These are phyloP conservation scores for Candida adriatica DNA, from an alignment of 805 yeast species.

Conservation along the genomic window DNA sequence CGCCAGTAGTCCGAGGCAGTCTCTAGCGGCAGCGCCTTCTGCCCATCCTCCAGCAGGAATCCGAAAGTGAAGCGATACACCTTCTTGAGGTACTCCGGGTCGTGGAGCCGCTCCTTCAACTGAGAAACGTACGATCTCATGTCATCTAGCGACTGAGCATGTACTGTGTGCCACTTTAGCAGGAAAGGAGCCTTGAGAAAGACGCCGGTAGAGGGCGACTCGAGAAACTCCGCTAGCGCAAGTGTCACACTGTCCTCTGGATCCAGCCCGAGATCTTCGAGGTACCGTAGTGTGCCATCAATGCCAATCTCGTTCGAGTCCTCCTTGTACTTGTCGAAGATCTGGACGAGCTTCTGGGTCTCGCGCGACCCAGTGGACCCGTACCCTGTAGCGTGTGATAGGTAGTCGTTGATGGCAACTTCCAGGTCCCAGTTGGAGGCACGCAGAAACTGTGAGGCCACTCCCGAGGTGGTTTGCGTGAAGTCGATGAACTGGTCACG, in stretches of 20 bases:
- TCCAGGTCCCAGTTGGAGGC: slow-evolving; percentile 21
- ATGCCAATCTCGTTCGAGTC: slow-evolving; percentile 44
- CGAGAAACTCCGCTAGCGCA: slow-evolving; percentile 61
- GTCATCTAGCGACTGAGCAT: slow-evolving; percentile 27
- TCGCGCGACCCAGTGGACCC: slow-evolving; percentile 10
- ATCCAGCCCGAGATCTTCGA: slow-evolving; percentile 59
- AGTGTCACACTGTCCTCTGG: slow-evolving; percentile 73
- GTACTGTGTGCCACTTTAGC: slow-evolving; percentile 43
- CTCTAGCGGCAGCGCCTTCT: slow-evolving; percentile 46
- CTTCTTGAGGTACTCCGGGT: slow-evolving; percentile 38
- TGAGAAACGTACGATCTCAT: slow-evolving; percentile 39
- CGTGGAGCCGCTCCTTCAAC: slow-evolving; percentile 30
- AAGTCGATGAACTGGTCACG: slow-evolving; percentile 25
- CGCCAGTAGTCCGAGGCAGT: slow-evolving; percentile 75
- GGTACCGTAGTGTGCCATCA: slow-evolving; percentile 69
- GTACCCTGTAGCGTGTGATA: slow-evolving; percentile 16
- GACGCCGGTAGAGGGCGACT: slow-evolving; percentile 60
- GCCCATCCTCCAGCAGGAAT: slow-evolving; percentile 55
- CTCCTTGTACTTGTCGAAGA: slow-evolving; percentile 22
- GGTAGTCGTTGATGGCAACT: slow-evolving; percentile 23
- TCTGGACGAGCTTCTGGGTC: slow-evolving; percentile 8
- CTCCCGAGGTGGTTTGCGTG: slow-evolving; percentile 18
- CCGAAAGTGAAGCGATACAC: slow-evolving; percentile 70
- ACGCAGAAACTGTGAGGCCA: slow-evolving; percentile 20
- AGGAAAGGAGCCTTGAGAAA: slow-evolving; percentile 47